These are phyloP conservation scores for Fusarium sp. DNA, from an alignment of 2,329 filamentous ascomycete genomes.

Conservation along the genomic window DNA sequence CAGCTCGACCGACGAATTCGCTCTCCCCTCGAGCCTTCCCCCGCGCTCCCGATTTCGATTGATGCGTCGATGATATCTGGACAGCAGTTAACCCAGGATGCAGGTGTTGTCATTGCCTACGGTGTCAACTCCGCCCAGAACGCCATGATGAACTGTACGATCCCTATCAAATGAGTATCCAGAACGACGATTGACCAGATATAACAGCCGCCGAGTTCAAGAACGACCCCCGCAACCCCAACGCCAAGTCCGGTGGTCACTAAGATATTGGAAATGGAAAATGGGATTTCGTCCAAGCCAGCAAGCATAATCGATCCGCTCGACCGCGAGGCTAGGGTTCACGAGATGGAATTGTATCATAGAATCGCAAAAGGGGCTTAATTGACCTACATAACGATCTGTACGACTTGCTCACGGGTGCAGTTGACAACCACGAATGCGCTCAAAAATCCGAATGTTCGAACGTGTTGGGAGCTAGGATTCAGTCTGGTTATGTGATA, in stretches of 20 bases:
- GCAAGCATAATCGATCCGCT: slow-evolving; percentile 45
- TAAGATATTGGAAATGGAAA: slow-evolving; percentile 49
- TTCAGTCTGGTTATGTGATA: slow-evolving; percentile 7
- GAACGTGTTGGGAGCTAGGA: slow-evolving; percentile 6
- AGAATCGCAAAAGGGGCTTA: slow-evolving; percentile 52
- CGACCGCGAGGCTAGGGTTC: slow-evolving; percentile 38
- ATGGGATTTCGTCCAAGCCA: slow-evolving; percentile 39
- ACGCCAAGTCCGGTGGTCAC: slow-evolving; percentile 61
- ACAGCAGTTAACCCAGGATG: slow-evolving; percentile 43
- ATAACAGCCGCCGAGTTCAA: slow-evolving; percentile 87
- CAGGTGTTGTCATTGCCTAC: slow-evolving; percentile 88
- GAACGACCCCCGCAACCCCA: slow-evolving; percentile 94
- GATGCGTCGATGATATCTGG: slow-evolving; percentile 30
- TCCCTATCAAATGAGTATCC: slow-evolving; percentile 4
- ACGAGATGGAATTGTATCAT: slow-evolving; percentile 56
- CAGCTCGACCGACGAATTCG: slow-evolving; percentile 24
- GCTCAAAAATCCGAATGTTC: slow-evolving; percentile 4
- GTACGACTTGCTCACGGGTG: slow-evolving; percentile 4
- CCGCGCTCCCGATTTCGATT: slow-evolving; percentile 33
- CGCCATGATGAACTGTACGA: slow-evolving; percentile 78
- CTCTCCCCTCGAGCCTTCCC: slow-evolving; percentile 12
- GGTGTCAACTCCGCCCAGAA: slow-evolving; percentile 88
- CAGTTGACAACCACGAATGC: slow-evolving; percentile 1
- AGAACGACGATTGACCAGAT: slow-evolving; percentile 44
- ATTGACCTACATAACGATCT: slow-evolving; percentile 49